phyloP scores from a whole-genome alignment of 2,329 filamentous ascomycete species.

The Aspergillus aculeatinus region DNA sequence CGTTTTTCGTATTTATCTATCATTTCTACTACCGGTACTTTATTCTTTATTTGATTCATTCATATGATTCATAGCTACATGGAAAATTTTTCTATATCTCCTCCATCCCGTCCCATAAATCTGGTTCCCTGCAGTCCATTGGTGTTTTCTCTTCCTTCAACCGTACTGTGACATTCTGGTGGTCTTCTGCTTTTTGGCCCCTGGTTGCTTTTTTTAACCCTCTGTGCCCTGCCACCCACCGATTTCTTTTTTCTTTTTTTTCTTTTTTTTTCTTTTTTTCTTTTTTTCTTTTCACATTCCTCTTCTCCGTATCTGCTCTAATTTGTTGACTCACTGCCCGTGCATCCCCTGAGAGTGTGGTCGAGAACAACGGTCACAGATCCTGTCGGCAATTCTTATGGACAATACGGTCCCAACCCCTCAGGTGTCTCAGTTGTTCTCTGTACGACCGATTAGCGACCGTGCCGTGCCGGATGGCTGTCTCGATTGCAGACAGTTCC shows the following conservation, averaged over 20 bases:
- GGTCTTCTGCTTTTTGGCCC: not conserved
- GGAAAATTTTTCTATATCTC: constrained; percentile 6
- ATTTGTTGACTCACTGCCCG: constrained; percentile 9
- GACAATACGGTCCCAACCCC: constrained; percentile 34
- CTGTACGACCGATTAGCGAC: constrained; percentile 28
- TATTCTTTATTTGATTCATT: not conserved
- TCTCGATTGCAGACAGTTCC: constrained; percentile 41
- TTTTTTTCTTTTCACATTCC: constrained; percentile 7
- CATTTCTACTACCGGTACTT: constrained; percentile 6
- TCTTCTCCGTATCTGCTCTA: constrained; percentile 2
- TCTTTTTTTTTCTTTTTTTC: constrained; percentile 1
- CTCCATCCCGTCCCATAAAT: constrained; percentile 2
- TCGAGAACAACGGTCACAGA: constrained; percentile 6
- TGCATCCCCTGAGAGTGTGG: constrained; percentile 7
- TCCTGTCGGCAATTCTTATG: constrained; percentile 35
- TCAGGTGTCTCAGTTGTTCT: constrained; percentile 37
- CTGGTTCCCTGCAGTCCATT: not conserved
- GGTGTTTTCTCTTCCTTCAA: constrained; percentile 2
- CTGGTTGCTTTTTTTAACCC: constrained; percentile 4
- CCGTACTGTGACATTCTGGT: not conserved
- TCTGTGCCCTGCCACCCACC: not conserved
- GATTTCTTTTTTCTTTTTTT: not conserved
- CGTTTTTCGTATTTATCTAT: constrained; percentile 6
- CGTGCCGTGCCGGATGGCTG: constrained; percentile 41
- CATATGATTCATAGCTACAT: not conserved